Evolutionary conservation across 1,284 basidiomycete genomes (phyloP).

Genomic region (Schizopora paradoxa): DNA sequence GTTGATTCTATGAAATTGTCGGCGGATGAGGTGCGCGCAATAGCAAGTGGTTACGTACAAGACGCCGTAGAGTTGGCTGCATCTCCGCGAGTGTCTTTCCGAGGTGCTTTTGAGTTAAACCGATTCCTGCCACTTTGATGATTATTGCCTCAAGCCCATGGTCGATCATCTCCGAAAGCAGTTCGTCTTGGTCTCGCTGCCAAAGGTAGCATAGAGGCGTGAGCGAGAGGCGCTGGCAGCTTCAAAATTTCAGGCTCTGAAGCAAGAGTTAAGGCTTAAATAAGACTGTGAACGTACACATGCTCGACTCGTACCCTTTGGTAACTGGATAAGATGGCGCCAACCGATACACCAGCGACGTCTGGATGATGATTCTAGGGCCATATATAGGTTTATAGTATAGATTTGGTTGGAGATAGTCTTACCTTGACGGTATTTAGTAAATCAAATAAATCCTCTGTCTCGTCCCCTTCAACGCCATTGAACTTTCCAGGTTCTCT

Average conservation of each 20-base stretch:
- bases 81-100: constrained; percentile 76
- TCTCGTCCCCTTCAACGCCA: constrained; percentile 82
- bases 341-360: constrained; percentile 84
- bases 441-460: constrained; percentile 87
- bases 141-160: constrained; percentile 79
- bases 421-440: constrained; percentile 75
- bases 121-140: constrained; percentile 97
- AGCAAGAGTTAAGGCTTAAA: background rate
- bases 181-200: constrained; percentile 83
- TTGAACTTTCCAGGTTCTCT: constrained; percentile 40
- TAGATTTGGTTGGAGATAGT: constrained; percentile 1
- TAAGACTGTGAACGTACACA: constrained; percentile 59
- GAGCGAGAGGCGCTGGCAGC: constrained; percentile 77
- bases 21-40: background rate
- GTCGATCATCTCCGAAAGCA: constrained; percentile 84
- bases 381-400: background rate
- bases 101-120: constrained; percentile 74
- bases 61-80: constrained; percentile 63
- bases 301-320: constrained; percentile 97
- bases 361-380: constrained; percentile 74
- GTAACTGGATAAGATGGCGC: constrained; percentile 97
- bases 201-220: constrained; percentile 88
- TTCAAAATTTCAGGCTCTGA: constrained; percentile 27
- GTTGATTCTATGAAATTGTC: constrained; percentile 50
- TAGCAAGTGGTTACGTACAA: constrained; percentile 46